These are phyloP conservation scores for Xylaria venustula DNA, from an alignment of 495 filamentous ascomycete species.

Conservation along the genomic window DNA sequence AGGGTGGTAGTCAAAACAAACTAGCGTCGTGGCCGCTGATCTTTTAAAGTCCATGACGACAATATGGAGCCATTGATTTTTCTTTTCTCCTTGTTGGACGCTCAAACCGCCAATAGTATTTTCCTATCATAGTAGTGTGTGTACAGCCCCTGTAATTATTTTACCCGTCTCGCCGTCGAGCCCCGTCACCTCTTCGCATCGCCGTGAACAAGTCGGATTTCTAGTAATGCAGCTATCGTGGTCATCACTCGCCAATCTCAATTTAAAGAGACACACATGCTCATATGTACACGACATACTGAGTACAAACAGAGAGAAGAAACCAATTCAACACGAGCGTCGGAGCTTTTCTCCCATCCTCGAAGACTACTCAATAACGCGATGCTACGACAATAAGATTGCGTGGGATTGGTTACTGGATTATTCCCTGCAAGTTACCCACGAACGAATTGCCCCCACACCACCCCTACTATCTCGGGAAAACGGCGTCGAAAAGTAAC, in stretches of 20 bases:
- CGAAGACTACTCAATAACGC: background rate
- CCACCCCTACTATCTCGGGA: background rate
- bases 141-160: too few relatives aligned
- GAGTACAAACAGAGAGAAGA: too few relatives aligned
- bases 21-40: slow-evolving; percentile 5
- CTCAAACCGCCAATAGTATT: background rate
- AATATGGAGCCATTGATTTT: background rate
- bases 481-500: background rate
- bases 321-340: background rate
- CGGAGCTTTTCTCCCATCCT: background rate
- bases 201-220: background rate
- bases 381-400: slow-evolving; percentile 9
- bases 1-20: slow-evolving; percentile 4
- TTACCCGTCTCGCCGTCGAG: too few relatives aligned
- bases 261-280: too few relatives aligned
- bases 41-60: slow-evolving; percentile 10
- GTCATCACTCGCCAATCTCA: too few relatives aligned
- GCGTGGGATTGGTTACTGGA: slow-evolving; percentile 1
- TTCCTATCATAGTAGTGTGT: background rate
- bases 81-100: background rate
- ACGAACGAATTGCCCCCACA: background rate
- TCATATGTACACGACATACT: too few relatives aligned
- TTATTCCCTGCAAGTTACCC: background rate
- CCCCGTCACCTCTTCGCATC: background rate
- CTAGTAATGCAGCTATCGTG: background rate